A percentile compares a stretch with the other conserved stretches of the same genome.
Evolutionary conservation across 768 basidiomycete species (phyloP).

Genomic region (Boletellus sp.): DNA sequence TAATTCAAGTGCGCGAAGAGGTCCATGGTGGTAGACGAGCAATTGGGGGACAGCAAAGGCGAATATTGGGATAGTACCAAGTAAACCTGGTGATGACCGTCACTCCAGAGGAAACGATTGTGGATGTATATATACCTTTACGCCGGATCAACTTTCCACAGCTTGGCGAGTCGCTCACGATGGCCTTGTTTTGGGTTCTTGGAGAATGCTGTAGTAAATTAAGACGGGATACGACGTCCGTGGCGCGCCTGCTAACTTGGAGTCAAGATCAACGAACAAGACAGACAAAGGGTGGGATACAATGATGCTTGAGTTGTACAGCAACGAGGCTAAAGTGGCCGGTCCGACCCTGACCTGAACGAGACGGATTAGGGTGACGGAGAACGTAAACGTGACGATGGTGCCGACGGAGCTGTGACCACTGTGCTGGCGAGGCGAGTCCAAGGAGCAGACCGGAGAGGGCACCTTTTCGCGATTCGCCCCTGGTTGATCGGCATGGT

Average conservation of each 20-base stretch:
- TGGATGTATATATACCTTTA: conserved; percentile 16
- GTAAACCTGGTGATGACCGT: conserved; percentile 1
- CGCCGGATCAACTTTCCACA: background rate
- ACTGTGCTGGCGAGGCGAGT: conserved; percentile 1
- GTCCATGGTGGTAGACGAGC: conserved; percentile 12
- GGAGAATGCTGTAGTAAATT: background rate
- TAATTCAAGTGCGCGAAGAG: conserved; percentile 12
- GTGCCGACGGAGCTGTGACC: background rate
- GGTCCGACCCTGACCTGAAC: background rate
- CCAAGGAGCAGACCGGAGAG: background rate
- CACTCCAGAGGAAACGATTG: background rate
- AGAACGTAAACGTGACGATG: conserved; percentile 11
- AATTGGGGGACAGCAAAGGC: background rate
- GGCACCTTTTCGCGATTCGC: background rate
- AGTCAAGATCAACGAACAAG: conserved; percentile 3
- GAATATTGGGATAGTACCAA: background rate
- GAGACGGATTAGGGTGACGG: background rate
- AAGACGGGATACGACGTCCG: background rate
- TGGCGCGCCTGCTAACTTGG: conserved; percentile 5
- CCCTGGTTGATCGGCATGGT: conserved; percentile 7
- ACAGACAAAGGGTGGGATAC: conserved; percentile 5
- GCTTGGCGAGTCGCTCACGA: background rate
- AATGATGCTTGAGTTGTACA: background rate
- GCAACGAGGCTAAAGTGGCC: conserved; percentile 15
- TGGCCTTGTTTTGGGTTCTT: background rate